phyloP scores from a whole-genome alignment of 257 asterid genomes.

The Handroanthus guayacan region DNA sequence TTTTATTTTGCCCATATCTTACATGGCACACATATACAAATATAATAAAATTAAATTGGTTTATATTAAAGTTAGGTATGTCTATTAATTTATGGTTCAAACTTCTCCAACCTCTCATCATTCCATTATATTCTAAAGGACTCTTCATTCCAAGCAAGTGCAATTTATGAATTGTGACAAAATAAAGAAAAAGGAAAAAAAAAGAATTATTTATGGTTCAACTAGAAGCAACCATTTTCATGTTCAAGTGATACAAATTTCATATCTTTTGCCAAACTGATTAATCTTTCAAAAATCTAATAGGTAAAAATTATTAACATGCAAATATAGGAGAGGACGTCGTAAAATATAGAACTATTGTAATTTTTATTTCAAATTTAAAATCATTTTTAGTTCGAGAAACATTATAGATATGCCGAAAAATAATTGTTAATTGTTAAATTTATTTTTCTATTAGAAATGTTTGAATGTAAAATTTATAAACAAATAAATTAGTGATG shows the following conservation, averaged over 20 bases:
- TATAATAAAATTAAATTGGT: background rate
- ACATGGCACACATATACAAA: no score
- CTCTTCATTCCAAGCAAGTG: background rate
- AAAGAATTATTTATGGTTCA: background rate
- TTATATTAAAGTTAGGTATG: constrained; percentile 22
- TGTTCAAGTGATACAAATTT: no score
- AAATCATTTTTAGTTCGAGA: background rate
- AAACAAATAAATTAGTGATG: no score
- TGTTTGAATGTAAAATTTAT: no score
- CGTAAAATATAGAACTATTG: background rate
- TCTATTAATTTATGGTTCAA: constrained; percentile 24
- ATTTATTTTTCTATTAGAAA: no score
- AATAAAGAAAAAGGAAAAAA: background rate
- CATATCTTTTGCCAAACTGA: no score
- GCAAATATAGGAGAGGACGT: no score
- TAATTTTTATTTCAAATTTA: background rate
- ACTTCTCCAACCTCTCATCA: constrained; percentile 8
- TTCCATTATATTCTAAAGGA: background rate
- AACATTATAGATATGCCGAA: no score
- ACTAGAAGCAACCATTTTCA: background rate
- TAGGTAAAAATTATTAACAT: no score
- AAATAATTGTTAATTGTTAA: no score
- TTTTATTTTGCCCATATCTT: no score
- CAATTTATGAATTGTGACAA: background rate
- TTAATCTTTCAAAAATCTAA: no score